These are phyloP conservation scores for Scheffersomyces lignicola DNA, from an alignment of 1,139 yeast species.

Conservation along the genomic window DNA sequence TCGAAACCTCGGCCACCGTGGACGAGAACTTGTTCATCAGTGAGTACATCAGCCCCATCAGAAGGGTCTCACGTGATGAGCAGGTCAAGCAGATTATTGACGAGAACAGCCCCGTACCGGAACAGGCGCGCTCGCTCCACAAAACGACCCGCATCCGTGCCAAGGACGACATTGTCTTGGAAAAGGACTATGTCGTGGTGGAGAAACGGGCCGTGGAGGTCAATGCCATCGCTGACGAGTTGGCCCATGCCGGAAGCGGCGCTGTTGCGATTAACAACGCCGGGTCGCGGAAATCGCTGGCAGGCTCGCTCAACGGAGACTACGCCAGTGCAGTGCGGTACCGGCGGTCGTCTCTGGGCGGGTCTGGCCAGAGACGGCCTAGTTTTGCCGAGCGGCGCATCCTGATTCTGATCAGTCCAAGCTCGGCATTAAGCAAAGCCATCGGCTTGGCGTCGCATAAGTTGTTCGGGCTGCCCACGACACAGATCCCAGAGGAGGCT, in stretches of 20 bases:
- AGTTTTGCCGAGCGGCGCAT: constrained; percentile 59
- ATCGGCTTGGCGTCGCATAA: constrained; percentile 86
- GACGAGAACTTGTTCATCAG: constrained; percentile 82
- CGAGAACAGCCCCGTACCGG: constrained; percentile 46
- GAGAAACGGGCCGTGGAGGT: constrained; percentile 95
- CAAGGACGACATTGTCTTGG: constrained; percentile 52
- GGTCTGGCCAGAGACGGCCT: constrained; percentile 45
- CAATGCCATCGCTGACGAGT: constrained; percentile 90
- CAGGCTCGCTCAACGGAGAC: constrained; percentile 12
- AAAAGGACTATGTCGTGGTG: constrained; percentile 88
- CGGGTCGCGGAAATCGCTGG: constrained; percentile 13
- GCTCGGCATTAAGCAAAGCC: constrained; percentile 86
- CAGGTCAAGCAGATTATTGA: constrained; percentile 45
- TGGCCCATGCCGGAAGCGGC: constrained; percentile 68
- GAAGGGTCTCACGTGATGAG: constrained; percentile 37
- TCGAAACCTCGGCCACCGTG: constrained; percentile 62
- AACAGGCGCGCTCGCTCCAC: constrained; percentile 20
- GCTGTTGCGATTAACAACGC: constrained; percentile 43
- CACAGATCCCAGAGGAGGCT: constrained; percentile 6
- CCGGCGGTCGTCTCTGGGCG: constrained; percentile 28
- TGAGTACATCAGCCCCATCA: constrained; percentile 61
- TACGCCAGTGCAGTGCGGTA: constrained; percentile 8
- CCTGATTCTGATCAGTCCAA: constrained; percentile 76
- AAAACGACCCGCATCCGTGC: constrained; percentile 15
- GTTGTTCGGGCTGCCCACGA: constrained; percentile 57